These are phyloP conservation scores for Triglochin maritima DNA, from an alignment of 106 monocot species.

Conservation along the genomic window DNA sequence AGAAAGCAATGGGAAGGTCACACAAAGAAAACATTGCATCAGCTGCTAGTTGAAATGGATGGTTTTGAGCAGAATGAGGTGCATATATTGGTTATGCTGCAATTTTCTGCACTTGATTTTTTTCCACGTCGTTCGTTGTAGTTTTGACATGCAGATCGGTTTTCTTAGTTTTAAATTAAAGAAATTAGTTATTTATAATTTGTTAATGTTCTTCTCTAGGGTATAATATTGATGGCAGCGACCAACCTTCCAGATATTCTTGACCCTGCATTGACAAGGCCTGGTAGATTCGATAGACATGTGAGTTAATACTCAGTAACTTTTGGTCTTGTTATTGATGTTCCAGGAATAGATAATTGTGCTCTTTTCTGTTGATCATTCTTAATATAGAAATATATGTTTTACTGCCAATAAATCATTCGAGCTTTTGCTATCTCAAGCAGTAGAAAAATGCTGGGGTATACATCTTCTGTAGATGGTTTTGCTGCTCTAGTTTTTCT, in stretches of 20 bases:
- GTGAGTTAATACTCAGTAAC: constrained; percentile 34
- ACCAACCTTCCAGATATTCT: constrained; percentile 99
- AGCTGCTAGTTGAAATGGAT: constrained; percentile 99
- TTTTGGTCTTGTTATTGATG: neutral
- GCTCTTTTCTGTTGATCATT: too few species aligned
- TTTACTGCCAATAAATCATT: too few species aligned
- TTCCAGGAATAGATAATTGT: neutral
- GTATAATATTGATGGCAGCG: constrained; percentile 98
- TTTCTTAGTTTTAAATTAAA: neutral
- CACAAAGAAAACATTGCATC: constrained; percentile 96
- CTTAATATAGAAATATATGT: too few species aligned
- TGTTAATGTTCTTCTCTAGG: constrained; percentile 30
- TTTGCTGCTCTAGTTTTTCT: too few species aligned
- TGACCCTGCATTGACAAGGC: constrained; percentile 95
- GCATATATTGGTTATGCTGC: neutral
- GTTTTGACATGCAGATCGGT: too few species aligned
- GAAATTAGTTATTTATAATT: constrained; percentile 1
- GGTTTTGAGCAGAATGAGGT: constrained; percentile 99
- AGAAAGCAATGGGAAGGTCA: constrained; percentile 99
- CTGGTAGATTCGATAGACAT: constrained; percentile 99
- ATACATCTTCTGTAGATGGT: too few species aligned
- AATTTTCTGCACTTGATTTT: neutral
- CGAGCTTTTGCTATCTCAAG: too few species aligned
- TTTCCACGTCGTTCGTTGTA: too few species aligned
- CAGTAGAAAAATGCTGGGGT: too few species aligned